A percentile compares a stretch with the other conserved stretches of the same genome.
phyloP scores from a whole-genome alignment of 2,329 filamentous ascomycete genomes.

The Coniochaeta sp. region DNA sequence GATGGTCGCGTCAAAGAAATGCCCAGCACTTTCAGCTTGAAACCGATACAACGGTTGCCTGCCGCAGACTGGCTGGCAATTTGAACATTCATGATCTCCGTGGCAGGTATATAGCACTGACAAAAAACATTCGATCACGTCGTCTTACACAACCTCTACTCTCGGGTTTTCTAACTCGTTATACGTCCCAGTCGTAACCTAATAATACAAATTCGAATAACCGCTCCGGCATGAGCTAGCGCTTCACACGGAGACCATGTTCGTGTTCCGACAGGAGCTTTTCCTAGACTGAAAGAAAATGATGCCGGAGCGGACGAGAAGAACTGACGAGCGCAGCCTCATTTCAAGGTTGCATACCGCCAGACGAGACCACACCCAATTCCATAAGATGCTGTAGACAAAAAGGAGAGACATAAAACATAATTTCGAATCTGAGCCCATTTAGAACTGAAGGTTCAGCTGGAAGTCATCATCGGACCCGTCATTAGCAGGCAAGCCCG shows the following conservation, averaged over 20 bases:
- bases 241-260: background rate
- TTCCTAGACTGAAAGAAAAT: background rate
- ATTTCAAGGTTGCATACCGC: background rate
- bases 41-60: background rate
- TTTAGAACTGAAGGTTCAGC: slow-evolving; percentile 34
- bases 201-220: background rate
- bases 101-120: too few species aligned
- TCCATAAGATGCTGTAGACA: background rate
- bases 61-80: background rate
- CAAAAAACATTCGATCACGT: background rate
- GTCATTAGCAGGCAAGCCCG: slow-evolving; percentile 23
- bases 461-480: slow-evolving; percentile 50
- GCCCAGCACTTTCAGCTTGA: background rate
- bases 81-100: too few species aligned
- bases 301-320: too few species aligned
- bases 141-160: background rate
- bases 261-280: background rate
- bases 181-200: background rate
- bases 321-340: too few species aligned
- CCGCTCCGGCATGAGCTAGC: background rate
- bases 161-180: background rate
- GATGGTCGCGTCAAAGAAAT: too few species aligned
- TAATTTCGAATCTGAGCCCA: background rate
- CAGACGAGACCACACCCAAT: background rate
- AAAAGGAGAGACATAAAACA: background rate